Base-by-base conservation (phyloP, 2,329 filamentous ascomycete species). In the Torrubiella hemipterigena region DNA sequence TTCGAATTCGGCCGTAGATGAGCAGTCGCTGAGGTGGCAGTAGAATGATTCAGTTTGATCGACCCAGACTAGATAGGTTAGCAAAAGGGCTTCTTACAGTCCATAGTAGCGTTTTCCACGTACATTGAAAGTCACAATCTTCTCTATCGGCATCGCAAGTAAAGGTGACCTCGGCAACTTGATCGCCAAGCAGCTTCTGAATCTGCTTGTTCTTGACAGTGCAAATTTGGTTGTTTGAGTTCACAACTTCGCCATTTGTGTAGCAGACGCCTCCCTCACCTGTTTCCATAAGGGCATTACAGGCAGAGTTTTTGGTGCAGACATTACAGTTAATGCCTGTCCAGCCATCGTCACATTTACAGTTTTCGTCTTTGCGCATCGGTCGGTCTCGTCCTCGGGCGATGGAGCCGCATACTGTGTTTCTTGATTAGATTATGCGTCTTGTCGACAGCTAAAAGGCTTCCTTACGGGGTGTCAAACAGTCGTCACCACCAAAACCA, bases 301-400 rank as follows among this genome's bases (percentile, higher is more conserved):
- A 98, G 12, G 82, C 87, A 43, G 80, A 65, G 52, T 96, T 69
- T 4, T 77, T 75, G 38, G 80, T 77, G 58, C 91, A 98, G 34
- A 98, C 84, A 48, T 91, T 98, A 72, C 91, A 98, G 64, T 98
- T 98, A 60, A 98, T 89, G 40, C 91, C 91, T 24, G 73, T 73
- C 91, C 91, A 98, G 34, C 91, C 91, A 22, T 93, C 82, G 49
- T 87, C 81, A 55, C 91, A 98, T 25, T 85, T 63, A 59, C 91
- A 98, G 24, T 66, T 62, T 35, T 76, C 67, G 39, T 73, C 76
- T 31, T 74, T 62, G 49, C 91, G 74, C 50, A 83, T 77, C 15
- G 78, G 73, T 44, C 91, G 73, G 46, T 96, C 77, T 43, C 70
- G 69, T 41, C 86, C 87, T 45, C 85, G 79, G 23, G 82, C 74